phyloP scores from a whole-genome alignment of 2,329 filamentous ascomycete species.

The Colletotrichum gloeosporioides region DNA sequence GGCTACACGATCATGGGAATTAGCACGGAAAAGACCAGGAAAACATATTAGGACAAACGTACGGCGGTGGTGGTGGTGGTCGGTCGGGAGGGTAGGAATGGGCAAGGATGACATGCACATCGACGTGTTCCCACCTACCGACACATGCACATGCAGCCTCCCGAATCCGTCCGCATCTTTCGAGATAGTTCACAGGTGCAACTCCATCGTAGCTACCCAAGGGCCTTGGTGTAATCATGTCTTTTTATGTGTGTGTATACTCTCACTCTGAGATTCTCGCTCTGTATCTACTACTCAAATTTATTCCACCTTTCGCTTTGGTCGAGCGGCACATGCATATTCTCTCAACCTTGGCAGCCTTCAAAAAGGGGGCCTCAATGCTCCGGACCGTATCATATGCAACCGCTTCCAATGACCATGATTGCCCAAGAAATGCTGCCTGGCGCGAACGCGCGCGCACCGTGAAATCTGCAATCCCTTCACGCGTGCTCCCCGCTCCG shows the following conservation, averaged over 20 bases:
- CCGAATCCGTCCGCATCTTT: background rate
- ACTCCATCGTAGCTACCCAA: background rate
- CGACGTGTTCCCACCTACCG: slow-evolving; percentile 1
- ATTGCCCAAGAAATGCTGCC: background rate
- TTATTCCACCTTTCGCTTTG: background rate
- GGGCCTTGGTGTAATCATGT: background rate
- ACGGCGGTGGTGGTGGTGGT: background rate
- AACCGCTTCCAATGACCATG: background rate
- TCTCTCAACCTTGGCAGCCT: background rate
- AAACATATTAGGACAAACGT: background rate
- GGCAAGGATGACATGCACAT: background rate
- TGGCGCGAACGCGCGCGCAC: background rate
- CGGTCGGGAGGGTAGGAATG: background rate
- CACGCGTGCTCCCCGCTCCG: background rate
- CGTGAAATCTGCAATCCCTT: background rate
- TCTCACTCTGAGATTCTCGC: background rate
- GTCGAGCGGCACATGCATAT: background rate
- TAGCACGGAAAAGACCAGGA: background rate
- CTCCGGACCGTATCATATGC: background rate
- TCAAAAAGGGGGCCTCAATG: background rate
- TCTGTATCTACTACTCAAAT: background rate
- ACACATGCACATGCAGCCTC: background rate
- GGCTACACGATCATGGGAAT: background rate
- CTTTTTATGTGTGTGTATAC: background rate
- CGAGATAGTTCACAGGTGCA: background rate